Evolutionary conservation across 805 yeast species (phyloP).

Genomic region (Lipomyces oligophaga): DNA sequence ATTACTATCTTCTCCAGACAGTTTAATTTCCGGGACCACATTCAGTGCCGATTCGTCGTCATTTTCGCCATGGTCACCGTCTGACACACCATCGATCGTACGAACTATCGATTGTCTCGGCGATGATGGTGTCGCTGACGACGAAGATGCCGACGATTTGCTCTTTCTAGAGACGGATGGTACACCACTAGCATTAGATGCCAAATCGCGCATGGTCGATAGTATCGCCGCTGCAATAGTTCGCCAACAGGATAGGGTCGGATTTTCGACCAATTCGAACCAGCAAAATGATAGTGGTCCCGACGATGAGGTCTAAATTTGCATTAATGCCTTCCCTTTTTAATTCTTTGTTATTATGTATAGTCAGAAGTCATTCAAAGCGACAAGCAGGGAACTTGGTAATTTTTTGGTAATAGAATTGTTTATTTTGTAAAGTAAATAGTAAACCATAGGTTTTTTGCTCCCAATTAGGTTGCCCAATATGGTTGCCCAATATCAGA

Average conservation of each 20-base stretch:
- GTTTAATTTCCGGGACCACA: conserved; percentile 14
- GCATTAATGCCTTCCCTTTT: too few relatives aligned
- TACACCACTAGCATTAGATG: conserved; percentile 9
- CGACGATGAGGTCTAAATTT: too few relatives aligned
- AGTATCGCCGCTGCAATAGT: conserved; percentile 22
- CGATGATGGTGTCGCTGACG: conserved; percentile 3
- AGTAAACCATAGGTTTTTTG: too few relatives aligned
- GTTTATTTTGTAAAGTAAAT: too few relatives aligned
- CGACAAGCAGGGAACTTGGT: too few relatives aligned
- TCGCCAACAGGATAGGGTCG: conserved; percentile 12
- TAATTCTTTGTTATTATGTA: too few relatives aligned
- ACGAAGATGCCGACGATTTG: conserved; percentile 7
- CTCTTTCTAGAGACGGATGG: conserved; percentile 7
- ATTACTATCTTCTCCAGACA: conserved; percentile 20
- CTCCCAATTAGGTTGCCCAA: too few relatives aligned
- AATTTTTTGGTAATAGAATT: too few relatives aligned
- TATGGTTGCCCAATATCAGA: too few relatives aligned
- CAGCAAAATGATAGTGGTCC: too few relatives aligned
- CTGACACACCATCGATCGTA: too few relatives aligned
- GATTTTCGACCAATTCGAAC: conserved; percentile 3
- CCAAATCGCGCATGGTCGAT: conserved; percentile 15
- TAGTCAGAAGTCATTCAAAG: too few relatives aligned
- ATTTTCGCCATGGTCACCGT: conserved; percentile 13
- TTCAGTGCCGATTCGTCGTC: background rate
- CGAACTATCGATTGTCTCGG: conserved; percentile 1